These are phyloP conservation scores for Capsella bursapastoris DNA, from an alignment of 345 rosid genomes.

Conservation along the genomic window DNA sequence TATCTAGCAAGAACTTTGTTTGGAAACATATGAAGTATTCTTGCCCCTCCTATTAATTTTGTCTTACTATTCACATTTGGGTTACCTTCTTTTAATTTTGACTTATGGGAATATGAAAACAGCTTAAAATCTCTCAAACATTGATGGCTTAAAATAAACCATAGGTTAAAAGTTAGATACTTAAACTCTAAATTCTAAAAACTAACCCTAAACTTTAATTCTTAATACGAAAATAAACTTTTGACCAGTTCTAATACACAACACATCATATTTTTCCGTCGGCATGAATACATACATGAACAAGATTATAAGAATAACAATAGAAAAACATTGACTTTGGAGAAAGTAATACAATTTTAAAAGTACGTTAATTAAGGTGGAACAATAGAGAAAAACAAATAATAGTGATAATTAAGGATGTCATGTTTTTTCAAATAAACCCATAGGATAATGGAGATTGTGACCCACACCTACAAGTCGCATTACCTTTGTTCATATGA, in stretches of 20 bases:
- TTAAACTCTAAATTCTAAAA: too few relatives aligned
- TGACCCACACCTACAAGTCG: conserved; percentile 31
- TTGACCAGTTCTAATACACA: not conserved
- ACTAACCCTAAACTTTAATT: too few relatives aligned
- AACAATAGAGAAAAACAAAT: too few relatives aligned
- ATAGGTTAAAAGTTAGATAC: too few relatives aligned
- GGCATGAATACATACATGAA: conserved; percentile 27
- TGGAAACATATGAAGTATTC: not conserved
- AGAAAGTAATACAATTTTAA: conserved; percentile 1
- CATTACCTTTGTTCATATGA: conserved; percentile 37
- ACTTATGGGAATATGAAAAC: too few relatives aligned
- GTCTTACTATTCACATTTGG: too few relatives aligned
- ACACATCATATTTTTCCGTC: not conserved
- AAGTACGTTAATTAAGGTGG: too few relatives aligned
- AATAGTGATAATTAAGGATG: not conserved
- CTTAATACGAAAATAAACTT: too few relatives aligned
- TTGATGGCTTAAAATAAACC: too few relatives aligned
- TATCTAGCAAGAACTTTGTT: not conserved
- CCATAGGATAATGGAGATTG: not conserved
- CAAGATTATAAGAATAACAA: conserved; percentile 1
- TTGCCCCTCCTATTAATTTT: too few relatives aligned
- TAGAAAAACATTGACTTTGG: conserved; percentile 37
- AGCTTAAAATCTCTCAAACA: too few relatives aligned
- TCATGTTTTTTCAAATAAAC: conserved; percentile 19
- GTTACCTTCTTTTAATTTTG: too few relatives aligned